Evolutionary conservation across 2,329 filamentous ascomycete species (phyloP), one percentile per base, ranked within the genome.

Genomic region (Sarocladiaceae sp.): DNA sequence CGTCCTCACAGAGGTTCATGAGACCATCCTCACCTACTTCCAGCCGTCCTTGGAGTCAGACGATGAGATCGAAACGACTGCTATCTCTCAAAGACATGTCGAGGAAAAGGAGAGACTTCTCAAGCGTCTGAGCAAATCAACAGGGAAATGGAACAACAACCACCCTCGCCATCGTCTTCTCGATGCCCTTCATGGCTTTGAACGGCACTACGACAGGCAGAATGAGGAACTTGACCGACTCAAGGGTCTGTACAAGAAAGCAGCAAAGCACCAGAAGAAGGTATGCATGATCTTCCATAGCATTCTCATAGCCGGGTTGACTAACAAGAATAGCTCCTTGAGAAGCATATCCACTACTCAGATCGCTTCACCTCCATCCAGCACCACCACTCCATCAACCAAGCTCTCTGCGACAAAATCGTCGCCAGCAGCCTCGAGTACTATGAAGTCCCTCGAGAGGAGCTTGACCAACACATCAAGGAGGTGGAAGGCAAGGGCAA

Each of bases 261-360:
- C 61, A 0, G 54, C 62, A 3, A 58, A 55, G 24, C 49, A 56
- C 4, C 67, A 71, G 33, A 62, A 60, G 31, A 50, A 50, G 29
- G 55, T 60, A 44, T 3, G 51, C n/a, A n/a, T n/a, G n/a, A n/a
- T n/a, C n/a, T n/a, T n/a, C 31, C 11, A 2, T 42, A 29, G 6
- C 19, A 18, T 6, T 23, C 15, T 24, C n/a, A 7, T 5, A 16
- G 11, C 15, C 15, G 3, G 13, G 16, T 32, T 23, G 29, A 44
- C 16, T 33, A 13, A 33, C 24, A 4, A 4, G 24, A 4, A 20
- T 6, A 73, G 68, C 19, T 74, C 2, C 68, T 83, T 2, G 76
- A 81, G 49, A 70, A 73, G n/a, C 61, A 70, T 2, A 57, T 81
- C 32, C 66, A 75, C 37, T 83, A 80, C 52, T 72, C 73, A 2